Evolutionary conservation across 1,284 basidiomycete species (phyloP).

Genomic region (Apiotrichum mycotoxinovorans): DNA sequence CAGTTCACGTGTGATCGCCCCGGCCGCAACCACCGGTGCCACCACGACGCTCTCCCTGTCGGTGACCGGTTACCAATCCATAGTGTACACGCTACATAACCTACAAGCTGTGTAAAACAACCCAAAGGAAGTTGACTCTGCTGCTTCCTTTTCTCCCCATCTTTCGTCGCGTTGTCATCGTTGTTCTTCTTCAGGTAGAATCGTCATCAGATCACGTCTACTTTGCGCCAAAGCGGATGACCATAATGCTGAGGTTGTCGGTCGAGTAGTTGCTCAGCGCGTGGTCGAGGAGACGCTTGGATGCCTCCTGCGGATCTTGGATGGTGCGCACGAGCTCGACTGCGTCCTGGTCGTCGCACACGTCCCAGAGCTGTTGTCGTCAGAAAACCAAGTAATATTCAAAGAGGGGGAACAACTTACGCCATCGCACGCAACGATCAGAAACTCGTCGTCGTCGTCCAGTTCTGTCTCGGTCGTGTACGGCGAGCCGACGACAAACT

Average conservation of each 20-base stretch:
- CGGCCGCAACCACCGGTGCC: too few relatives aligned
- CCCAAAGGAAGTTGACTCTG: background rate
- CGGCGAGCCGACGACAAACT: conserved; percentile 95
- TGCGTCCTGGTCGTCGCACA: conserved; percentile 85
- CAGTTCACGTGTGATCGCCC: too few relatives aligned
- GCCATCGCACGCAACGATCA: conserved; percentile 96
- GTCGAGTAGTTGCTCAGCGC: conserved; percentile 63
- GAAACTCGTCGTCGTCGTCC: conserved; percentile 84
- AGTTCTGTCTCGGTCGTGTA: conserved; percentile 97
- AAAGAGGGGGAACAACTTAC: conserved; percentile 60
- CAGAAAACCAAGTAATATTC: too few relatives aligned
- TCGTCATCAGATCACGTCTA: too few relatives aligned
- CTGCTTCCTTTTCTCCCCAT: too few relatives aligned
- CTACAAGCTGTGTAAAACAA: background rate
- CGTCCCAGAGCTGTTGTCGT: conserved; percentile 82
- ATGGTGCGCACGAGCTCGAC: conserved; percentile 76
- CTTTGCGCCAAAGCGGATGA: conserved; percentile 6
- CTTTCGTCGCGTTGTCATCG: background rate
- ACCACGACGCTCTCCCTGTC: too few relatives aligned
- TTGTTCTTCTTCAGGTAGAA: too few relatives aligned
- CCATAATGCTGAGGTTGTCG: conserved; percentile 24
- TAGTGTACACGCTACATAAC: conserved; percentile 5
- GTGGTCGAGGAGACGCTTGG: conserved; percentile 71
- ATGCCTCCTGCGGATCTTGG: conserved; percentile 78
- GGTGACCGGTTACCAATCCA: too few relatives aligned